Evolutionary conservation across 768 basidiomycete genomes (phyloP).

Genomic region (Phylloporus sp.): DNA sequence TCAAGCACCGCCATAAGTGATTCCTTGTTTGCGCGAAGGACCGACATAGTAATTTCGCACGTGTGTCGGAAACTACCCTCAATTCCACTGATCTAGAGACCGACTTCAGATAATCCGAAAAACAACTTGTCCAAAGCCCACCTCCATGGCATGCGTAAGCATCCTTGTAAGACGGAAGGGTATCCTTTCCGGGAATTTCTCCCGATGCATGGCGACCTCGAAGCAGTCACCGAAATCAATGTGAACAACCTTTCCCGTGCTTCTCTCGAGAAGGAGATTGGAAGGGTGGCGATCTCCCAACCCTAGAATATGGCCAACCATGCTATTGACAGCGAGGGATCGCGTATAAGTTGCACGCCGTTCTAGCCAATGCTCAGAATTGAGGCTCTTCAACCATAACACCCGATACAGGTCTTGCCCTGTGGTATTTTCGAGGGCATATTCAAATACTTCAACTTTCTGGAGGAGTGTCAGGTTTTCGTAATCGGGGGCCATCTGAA

Average conservation of each 20-base stretch:
- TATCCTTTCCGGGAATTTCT: slow-evolving; percentile 98
- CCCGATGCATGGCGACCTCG: slow-evolving; percentile 95
- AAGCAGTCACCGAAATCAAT: slow-evolving; percentile 99
- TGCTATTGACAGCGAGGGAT: slow-evolving; percentile 93
- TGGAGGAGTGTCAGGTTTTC: slow-evolving; percentile 90
- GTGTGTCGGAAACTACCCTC: slow-evolving; percentile 95
- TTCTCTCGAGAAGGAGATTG: slow-evolving; percentile 87
- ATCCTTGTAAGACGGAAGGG: slow-evolving; percentile 97
- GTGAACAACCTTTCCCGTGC: slow-evolving; percentile 92
- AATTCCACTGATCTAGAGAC: slow-evolving; percentile 86
- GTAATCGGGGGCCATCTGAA: slow-evolving; percentile 97
- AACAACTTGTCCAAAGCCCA: slow-evolving; percentile 28
- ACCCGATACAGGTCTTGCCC: slow-evolving; percentile 97
- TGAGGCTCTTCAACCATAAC: slow-evolving; percentile 90
- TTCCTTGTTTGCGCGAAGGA: slow-evolving; percentile 94
- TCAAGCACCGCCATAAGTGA: slow-evolving; percentile 99
- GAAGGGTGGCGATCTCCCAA: slow-evolving; percentile 98
- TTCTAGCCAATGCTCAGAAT: slow-evolving; percentile 98
- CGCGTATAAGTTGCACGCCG: slow-evolving; percentile 93
- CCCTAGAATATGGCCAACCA: slow-evolving; percentile 97
- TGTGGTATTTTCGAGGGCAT: slow-evolving; percentile 95
- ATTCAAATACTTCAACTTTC: slow-evolving; percentile 99
- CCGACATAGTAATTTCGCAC: slow-evolving; percentile 97
- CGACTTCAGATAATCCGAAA: slow-evolving; percentile 2
- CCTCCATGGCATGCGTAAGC: slow-evolving; percentile 99